A percentile compares a stretch with the other conserved stretches of the same genome.
phyloP scores from a whole-genome alignment of 805 yeast genomes.

The Allodekkera sacchari region DNA sequence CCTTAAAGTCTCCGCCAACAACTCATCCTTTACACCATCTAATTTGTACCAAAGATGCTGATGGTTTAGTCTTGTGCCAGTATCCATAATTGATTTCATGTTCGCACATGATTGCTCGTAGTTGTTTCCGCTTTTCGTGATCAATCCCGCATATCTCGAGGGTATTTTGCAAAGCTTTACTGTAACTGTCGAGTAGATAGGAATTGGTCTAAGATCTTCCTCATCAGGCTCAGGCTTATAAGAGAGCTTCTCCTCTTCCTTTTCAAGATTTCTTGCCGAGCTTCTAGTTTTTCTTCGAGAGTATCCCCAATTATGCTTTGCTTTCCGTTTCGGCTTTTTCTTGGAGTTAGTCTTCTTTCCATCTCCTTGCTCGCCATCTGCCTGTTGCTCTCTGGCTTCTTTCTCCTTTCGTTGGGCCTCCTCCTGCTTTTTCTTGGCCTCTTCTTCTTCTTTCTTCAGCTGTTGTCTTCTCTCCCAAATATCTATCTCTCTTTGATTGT shows the following conservation, averaged over 20 bases:
- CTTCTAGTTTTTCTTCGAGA: slow-evolving; percentile 21
- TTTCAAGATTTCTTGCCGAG: slow-evolving; percentile 8
- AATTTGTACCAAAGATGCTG: slow-evolving; percentile 78
- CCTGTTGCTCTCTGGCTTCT: slow-evolving; percentile 17
- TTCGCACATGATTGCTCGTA: slow-evolving; percentile 43
- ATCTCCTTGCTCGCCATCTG: slow-evolving; percentile 9
- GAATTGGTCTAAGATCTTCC: slow-evolving; percentile 35
- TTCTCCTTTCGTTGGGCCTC: slow-evolving; percentile 13
- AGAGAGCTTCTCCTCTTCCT: slow-evolving; percentile 10
- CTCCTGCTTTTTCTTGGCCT: slow-evolving; percentile 18
- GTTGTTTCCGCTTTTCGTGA: slow-evolving; percentile 57
- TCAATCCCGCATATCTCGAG: slow-evolving; percentile 50
- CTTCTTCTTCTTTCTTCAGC: slow-evolving; percentile 20
- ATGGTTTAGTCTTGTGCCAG: slow-evolving; percentile 53
- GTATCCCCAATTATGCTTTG: slow-evolving; percentile 20
- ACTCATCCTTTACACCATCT: slow-evolving; percentile 65
- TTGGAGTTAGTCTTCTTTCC: slow-evolving; percentile 4
- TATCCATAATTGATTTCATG: slow-evolving; percentile 54
- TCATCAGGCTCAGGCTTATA: slow-evolving; percentile 13
- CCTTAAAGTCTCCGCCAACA: slow-evolving; percentile 55
- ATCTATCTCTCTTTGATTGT: slow-evolving; percentile 41
- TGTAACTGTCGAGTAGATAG: slow-evolving; percentile 54
- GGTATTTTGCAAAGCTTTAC: slow-evolving; percentile 62
- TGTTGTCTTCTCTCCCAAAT: slow-evolving; percentile 31
- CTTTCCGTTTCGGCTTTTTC: slow-evolving; percentile 19